Evolutionary conservation across 805 yeast genomes (phyloP).

Genomic region (Metschnikowia amazonensis): DNA sequence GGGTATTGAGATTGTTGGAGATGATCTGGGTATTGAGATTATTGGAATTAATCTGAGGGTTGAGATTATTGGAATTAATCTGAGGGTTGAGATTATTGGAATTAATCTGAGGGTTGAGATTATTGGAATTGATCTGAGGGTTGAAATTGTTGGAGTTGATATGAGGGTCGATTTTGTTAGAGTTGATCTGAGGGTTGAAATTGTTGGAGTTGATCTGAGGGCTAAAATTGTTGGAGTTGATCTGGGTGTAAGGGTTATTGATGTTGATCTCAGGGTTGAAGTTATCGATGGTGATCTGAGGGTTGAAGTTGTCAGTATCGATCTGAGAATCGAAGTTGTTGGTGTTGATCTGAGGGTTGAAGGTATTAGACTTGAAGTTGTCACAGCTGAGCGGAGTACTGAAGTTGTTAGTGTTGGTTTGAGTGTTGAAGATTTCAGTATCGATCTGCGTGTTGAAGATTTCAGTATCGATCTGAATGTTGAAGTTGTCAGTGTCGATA

Average conservation of each 20-base stretch:
- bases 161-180: background rate
- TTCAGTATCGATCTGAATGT: background rate
- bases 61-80: background rate
- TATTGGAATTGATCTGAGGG: background rate
- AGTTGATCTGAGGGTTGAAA: background rate
- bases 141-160: background rate
- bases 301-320: background rate
- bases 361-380: background rate
- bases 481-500: background rate
- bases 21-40: background rate
- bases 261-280: background rate
- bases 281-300: background rate
- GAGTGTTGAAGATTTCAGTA: background rate
- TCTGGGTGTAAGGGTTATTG: background rate
- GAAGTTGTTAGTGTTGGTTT: background rate
- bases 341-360: background rate
- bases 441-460: background rate
- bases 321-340: background rate
- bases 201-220: background rate
- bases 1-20: background rate
- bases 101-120: background rate
- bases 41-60: background rate
- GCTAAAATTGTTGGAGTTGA: background rate
- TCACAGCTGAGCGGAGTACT: background rate
- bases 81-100: background rate